Evolutionary conservation across 2,329 filamentous ascomycete species (phyloP).

Genomic region (Trichoderma pleuroti): DNA sequence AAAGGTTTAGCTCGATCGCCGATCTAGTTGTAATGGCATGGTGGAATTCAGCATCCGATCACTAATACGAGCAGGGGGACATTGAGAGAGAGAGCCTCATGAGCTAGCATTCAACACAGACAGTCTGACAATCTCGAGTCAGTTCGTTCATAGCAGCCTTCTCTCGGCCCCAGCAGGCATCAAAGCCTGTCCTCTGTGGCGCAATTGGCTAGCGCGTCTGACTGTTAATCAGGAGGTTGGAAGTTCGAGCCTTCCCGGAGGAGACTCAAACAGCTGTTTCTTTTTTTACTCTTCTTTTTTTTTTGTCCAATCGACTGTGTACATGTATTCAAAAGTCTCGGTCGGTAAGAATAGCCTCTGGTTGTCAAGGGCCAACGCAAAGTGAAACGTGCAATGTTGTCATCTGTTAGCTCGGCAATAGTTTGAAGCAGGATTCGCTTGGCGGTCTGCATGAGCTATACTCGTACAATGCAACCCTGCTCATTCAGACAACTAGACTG

Average conservation of each 20-base stretch:
- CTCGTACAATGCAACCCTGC: background rate
- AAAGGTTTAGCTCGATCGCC: background rate
- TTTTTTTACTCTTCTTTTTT: background rate
- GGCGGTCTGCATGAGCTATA: background rate
- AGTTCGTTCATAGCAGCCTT: background rate
- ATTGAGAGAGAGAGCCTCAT: background rate
- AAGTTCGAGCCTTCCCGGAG: constrained; percentile 22
- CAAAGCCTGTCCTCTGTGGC: constrained; percentile 36
- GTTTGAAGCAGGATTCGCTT: background rate
- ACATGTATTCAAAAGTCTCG: background rate
- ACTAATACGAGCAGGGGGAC: background rate
- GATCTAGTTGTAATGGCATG: background rate
- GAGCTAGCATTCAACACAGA: background rate
- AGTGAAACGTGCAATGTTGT: background rate
- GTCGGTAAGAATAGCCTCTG: background rate
- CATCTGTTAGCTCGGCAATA: background rate
- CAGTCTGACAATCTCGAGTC: background rate
- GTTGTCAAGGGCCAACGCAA: no score
- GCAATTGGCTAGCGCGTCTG: constrained; percentile 57
- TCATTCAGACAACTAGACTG: background rate
- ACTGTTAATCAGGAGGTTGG: constrained; percentile 45
- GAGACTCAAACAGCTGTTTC: background rate
- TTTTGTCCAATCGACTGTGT: background rate
- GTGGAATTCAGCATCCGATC: background rate
- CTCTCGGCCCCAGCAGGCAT: background rate